A percentile compares a stretch with the other conserved stretches of the same genome.
These are phyloP conservation scores for Fraxinus cuspidata DNA, from an alignment of 257 asterid species.

Conservation along the genomic window DNA sequence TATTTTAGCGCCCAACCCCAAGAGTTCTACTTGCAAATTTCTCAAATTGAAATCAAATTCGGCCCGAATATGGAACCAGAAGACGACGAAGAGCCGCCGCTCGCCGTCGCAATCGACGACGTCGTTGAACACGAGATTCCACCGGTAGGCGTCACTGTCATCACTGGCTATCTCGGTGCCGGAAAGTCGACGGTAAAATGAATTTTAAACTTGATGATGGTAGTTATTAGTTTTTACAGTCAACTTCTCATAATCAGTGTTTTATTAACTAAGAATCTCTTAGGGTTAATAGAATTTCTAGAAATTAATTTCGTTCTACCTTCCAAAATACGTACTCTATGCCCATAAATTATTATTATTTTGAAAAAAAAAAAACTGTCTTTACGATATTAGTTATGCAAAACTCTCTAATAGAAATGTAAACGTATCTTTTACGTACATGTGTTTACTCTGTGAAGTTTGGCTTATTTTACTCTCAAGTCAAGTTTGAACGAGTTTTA, in stretches of 20 bases:
- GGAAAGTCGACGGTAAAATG: constrained; percentile 90
- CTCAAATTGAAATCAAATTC: neutral
- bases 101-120: constrained; percentile 66
- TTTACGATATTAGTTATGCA: too few relatives aligned
- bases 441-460: neutral
- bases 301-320: neutral
- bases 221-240: neutral
- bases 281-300: neutral
- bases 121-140: constrained; percentile 19
- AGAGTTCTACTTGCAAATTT: too few relatives aligned
- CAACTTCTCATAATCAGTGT: neutral
- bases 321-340: neutral
- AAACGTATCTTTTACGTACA: too few relatives aligned
- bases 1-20: too few relatives aligned
- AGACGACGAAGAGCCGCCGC: constrained; percentile 84
- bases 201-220: neutral
- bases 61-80: constrained; percentile 48
- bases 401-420: too few relatives aligned
- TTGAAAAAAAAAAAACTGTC: constrained; percentile 22
- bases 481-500: too few relatives aligned
- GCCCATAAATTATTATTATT: neutral
- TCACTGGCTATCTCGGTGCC: constrained; percentile 96
- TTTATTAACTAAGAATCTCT: neutral
- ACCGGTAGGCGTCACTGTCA: constrained; percentile 88
- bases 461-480: too few relatives aligned